These are phyloP conservation scores for Fusarium duplospermum DNA, from an alignment of 2,329 filamentous ascomycete genomes.

Conservation along the genomic window DNA sequence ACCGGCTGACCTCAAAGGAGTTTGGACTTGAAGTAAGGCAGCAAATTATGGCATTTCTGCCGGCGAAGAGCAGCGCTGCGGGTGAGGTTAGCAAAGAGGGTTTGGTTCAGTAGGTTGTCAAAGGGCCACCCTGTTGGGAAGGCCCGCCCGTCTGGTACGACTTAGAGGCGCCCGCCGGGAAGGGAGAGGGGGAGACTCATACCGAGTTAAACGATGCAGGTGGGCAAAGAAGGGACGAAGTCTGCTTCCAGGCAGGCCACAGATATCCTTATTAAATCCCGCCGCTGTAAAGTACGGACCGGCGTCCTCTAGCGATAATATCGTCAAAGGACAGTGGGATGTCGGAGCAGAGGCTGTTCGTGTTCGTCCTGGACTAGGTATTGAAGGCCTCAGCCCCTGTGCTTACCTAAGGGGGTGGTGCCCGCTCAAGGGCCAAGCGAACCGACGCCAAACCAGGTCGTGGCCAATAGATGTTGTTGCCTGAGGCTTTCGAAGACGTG, in stretches of 20 bases:
- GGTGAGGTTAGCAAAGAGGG: conserved; percentile 32
- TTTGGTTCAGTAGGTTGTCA: not conserved
- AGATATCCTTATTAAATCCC: conserved; percentile 44
- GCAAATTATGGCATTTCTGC: conserved; percentile 50
- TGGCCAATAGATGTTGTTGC: conserved; percentile 29
- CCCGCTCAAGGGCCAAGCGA: conserved; percentile 21
- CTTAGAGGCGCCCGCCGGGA: conserved; percentile 27
- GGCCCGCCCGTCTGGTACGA: conserved; percentile 22
- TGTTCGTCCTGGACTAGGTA: conserved; percentile 28
- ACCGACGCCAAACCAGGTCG: conserved; percentile 16
- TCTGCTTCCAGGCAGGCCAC: conserved; percentile 56
- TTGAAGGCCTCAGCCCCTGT: conserved; percentile 42
- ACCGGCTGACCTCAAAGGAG: conserved; percentile 86
- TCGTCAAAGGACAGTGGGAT: conserved; percentile 36
- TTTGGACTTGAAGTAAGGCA: conserved; percentile 50
- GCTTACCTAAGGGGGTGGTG: conserved; percentile 40
- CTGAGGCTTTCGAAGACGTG: conserved; percentile 32
- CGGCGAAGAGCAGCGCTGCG: conserved; percentile 39
- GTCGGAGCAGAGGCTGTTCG: conserved; percentile 39
- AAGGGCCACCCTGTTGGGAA: conserved; percentile 18
- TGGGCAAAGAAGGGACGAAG: conserved; percentile 47
- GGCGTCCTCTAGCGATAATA: conserved; percentile 43
- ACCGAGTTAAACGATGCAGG: conserved; percentile 45
- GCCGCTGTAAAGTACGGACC: conserved; percentile 46
- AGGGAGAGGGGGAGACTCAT: conserved; percentile 27